Conservation (phyloP, 192 early-diverging fungal species). For the Physocladia obscura region DNA sequence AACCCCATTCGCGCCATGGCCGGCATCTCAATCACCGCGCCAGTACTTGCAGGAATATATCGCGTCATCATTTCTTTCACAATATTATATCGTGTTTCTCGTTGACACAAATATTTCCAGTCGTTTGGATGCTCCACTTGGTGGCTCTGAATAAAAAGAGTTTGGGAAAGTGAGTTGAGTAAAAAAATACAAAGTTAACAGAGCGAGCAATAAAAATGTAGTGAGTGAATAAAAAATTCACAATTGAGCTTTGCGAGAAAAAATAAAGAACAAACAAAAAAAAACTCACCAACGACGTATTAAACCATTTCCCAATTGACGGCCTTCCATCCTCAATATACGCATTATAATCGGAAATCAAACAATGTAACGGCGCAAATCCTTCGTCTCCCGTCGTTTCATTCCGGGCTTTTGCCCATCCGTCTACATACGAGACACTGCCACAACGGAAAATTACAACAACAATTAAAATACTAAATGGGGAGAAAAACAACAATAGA, state of each 20-base stretch:
- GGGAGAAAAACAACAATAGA: neutral
- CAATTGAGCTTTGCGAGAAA: neutral
- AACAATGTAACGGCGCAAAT: conserved; percentile 21
- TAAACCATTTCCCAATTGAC: conserved; percentile 21
- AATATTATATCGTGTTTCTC: conserved; percentile 11
- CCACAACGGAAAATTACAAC: neutral
- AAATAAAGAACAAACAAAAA: neutral
- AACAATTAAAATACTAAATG: neutral
- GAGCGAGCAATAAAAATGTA: too few relatives aligned
- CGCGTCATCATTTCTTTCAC: neutral
- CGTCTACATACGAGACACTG: conserved; percentile 23
- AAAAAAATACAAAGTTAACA: too few relatives aligned
- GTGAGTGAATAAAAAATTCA: too few relatives aligned
- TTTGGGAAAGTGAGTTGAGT: too few relatives aligned
- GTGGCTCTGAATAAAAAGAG: conserved; percentile 7
- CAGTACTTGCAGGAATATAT: neutral
- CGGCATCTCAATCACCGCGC: conserved; percentile 16
- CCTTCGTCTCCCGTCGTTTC: conserved; percentile 13
- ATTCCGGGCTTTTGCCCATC: conserved; percentile 27
- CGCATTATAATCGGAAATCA: conserved; percentile 5
- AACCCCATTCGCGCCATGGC: conserved; percentile 1
- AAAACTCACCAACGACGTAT: neutral
- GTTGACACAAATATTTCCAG: conserved; percentile 14
- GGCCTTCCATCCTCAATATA: conserved; percentile 10
- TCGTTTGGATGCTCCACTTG: conserved; percentile 17